Base-by-base conservation (phyloP, 2,329 filamentous ascomycete genomes). In the Phialemonium atrogriseum region DNA sequence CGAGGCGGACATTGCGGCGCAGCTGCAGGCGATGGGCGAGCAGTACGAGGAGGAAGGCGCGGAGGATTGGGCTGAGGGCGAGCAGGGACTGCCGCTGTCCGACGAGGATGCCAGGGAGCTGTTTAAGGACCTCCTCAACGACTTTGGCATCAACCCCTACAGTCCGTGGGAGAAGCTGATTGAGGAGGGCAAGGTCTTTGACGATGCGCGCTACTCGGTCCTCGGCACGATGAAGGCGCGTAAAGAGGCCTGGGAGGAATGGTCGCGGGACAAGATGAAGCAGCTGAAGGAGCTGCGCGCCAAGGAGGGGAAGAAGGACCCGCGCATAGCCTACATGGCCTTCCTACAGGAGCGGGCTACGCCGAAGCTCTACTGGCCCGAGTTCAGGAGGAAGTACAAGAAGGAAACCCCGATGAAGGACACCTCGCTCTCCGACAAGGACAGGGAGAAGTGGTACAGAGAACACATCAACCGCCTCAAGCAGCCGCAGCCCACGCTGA, bases 281-380 rank as follows among this genome's bases (percentile, higher is more conserved):
- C 57, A 73, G 20, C 64, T 88, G 10, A 82, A 80, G 51, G 80
- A 84, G 44, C 72, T 73, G 47, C 79, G 84, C 36, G 80, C 80
- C 15, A 78, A 71, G 39, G 74, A 87, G 50, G 81, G 83, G 55
- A 89, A 85, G 61, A 75, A 76, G 41, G 87, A 96, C 48, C 89
- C 91, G 1, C 69, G 73, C 27, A 81, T 94, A 42, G 77, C 80
- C 1, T 98, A 93, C 54, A 62, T 96, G 38, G 71, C 73, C 0
- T 82, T 98, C 41, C 64, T 98, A 18, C 77, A 89, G 41, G 74
- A 80, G 29, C 74, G 86, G 44, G 89, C 88, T 0, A 91, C 80
- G 0, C 81, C 85, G 0, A 96, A 94, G 59, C 69, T 98, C 1
- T 98, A 94, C 65, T 98, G 91, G 91, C 81, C 85, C 1, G 91